These are phyloP conservation scores for Vachellia pachyceras DNA, from an alignment of 306 rosid genomes.

Conservation along the genomic window DNA sequence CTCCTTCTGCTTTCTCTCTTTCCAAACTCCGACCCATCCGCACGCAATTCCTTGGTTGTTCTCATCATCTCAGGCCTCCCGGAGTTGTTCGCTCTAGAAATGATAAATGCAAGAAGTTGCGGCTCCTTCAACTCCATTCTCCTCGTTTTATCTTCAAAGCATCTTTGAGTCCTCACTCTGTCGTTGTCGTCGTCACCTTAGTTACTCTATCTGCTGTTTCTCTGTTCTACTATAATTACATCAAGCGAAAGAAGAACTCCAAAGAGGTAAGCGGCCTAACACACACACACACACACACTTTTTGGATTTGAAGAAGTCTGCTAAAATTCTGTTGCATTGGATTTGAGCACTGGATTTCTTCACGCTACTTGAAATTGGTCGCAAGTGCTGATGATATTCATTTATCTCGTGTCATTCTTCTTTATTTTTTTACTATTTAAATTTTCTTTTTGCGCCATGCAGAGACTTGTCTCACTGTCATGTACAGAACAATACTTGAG, in stretches of 20 bases:
- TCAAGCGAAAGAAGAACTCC: slow-evolving; percentile 48
- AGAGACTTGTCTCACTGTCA: not conserved
- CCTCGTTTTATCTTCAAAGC: slow-evolving; percentile 64
- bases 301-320: too few relatives aligned
- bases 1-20: slow-evolving; percentile 40
- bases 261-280: slow-evolving; percentile 45
- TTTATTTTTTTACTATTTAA: not conserved
- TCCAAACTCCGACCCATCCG: slow-evolving; percentile 51
- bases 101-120: slow-evolving; percentile 26
- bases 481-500: not conserved
- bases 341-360: not conserved
- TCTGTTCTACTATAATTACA: slow-evolving; percentile 52
- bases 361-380: not conserved
- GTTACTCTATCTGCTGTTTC: slow-evolving; percentile 80
- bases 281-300: not conserved
- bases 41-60: slow-evolving; percentile 60
- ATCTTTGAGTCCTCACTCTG: slow-evolving; percentile 56
- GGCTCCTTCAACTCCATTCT: slow-evolving; percentile 44
- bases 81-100: slow-evolving; percentile 46
- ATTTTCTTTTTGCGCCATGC: slow-evolving; percentile 9
- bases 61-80: slow-evolving; percentile 56
- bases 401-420: not conserved
- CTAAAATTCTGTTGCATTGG: not conserved
- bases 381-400: not conserved
- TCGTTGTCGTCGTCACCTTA: slow-evolving; percentile 58